These are phyloP conservation scores for Podila epicladia DNA, from an alignment of 192 early-diverging fungal species.

Conservation along the genomic window DNA sequence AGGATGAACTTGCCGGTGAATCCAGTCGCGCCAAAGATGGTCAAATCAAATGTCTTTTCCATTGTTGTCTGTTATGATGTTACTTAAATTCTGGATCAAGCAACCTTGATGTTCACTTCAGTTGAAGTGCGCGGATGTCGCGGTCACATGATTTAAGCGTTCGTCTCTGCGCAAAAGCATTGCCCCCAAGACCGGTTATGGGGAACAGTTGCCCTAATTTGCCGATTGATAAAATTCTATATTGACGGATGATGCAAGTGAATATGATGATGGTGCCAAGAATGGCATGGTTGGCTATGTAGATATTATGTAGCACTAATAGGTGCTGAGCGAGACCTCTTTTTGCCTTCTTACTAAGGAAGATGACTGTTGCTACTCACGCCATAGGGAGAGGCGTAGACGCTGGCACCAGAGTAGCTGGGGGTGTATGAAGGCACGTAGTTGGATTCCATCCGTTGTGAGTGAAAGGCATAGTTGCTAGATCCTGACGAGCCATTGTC, in stretches of 20 bases:
- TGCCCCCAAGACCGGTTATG: too few species aligned
- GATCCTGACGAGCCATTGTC: slow-evolving; percentile 26
- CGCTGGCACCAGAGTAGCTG: slow-evolving; percentile 22
- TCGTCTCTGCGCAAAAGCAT: too few species aligned
- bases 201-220: too few species aligned
- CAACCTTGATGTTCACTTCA: too few species aligned
- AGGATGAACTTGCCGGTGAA: slow-evolving; percentile 66
- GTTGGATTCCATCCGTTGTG: slow-evolving; percentile 36
- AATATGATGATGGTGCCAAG: too few species aligned
- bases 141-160: too few species aligned
- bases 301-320: too few species aligned
- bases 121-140: too few species aligned
- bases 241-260: too few species aligned
- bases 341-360: not conserved
- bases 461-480: slow-evolving; percentile 27
- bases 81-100: not conserved
- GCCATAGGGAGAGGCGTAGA: slow-evolving; percentile 15
- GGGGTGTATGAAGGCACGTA: slow-evolving; percentile 23
- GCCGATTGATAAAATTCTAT: too few species aligned
- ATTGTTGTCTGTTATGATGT: not conserved
- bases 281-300: too few species aligned
- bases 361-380: not conserved
- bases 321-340: too few species aligned
- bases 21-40: slow-evolving; percentile 70
- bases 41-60: slow-evolving; percentile 52